Evolutionary conservation across 1,284 basidiomycete genomes (phyloP).

Genomic region (Ceratobasidium sp.): DNA sequence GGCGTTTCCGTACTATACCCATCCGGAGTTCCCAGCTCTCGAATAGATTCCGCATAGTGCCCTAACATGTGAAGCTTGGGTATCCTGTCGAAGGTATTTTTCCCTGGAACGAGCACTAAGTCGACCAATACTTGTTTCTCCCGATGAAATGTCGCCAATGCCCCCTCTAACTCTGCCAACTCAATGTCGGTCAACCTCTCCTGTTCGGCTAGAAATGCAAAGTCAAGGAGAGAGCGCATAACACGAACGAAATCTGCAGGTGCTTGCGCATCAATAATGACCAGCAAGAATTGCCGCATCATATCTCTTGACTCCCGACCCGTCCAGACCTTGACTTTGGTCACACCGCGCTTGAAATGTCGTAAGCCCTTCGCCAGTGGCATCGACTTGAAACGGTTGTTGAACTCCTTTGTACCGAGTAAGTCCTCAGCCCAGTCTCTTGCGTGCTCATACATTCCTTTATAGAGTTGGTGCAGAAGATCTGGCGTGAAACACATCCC

Average conservation of each 20-base stretch:
- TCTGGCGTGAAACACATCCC: constrained; percentile 47
- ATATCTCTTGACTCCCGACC: constrained; percentile 10
- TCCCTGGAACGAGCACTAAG: not conserved
- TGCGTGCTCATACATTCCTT: constrained; percentile 48
- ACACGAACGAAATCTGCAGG: not conserved
- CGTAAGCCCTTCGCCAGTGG: constrained; percentile 6
- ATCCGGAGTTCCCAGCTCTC: constrained; percentile 17
- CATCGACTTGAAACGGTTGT: constrained; percentile 14
- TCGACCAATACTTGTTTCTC: not conserved
- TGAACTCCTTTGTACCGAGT: constrained; percentile 8
- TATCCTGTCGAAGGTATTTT: not conserved
- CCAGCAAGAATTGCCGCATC: constrained; percentile 1
- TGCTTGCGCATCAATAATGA: not conserved
- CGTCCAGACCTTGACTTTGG: not conserved
- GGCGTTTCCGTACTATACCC: constrained; percentile 29
- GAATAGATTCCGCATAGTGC: not conserved
- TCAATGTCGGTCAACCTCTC: not conserved
- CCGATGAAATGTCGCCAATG: not conserved
- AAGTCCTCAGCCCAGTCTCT: not conserved
- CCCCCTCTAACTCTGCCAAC: not conserved
- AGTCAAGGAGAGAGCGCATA: not conserved
- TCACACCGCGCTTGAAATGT: constrained; percentile 5
- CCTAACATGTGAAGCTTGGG: constrained; percentile 12
- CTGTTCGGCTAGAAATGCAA: not conserved
- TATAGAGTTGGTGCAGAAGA: constrained; percentile 50